Percentiles rank a stretch among this genome's conserved stretches.
Conservation (phyloP, 1,284 basidiomycete genomes). For the Tranzscheliella williamsii region DNA sequence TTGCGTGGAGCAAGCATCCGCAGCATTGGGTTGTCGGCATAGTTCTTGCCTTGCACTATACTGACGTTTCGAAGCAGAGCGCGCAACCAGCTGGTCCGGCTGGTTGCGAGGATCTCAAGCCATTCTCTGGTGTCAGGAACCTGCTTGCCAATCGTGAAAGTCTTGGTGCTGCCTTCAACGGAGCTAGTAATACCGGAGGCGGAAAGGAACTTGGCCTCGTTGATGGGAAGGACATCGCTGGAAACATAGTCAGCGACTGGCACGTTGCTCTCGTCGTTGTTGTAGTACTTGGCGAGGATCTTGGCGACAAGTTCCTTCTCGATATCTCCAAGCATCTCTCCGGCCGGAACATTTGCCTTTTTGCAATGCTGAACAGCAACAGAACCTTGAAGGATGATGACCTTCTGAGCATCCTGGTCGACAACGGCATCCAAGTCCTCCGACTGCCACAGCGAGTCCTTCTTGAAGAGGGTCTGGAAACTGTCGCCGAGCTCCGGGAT, state of each 20-base stretch:
- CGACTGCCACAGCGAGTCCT: constrained; percentile 96
- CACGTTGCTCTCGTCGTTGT: constrained; percentile 75
- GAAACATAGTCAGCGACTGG: constrained; percentile 87
- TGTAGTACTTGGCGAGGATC: constrained; percentile 80
- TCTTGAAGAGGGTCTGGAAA: constrained; percentile 73
- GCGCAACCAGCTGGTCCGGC: constrained; percentile 79
- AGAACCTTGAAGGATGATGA: constrained; percentile 95
- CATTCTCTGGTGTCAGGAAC: constrained; percentile 66
- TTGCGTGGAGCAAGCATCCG: constrained; percentile 81
- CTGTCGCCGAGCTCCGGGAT: constrained; percentile 87
- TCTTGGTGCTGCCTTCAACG: constrained; percentile 65
- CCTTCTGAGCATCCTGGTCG: constrained; percentile 88
- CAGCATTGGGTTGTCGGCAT: constrained; percentile 85
- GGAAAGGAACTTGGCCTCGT: constrained; percentile 62
- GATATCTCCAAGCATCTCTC: constrained; percentile 86
- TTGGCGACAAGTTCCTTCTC: constrained; percentile 76
- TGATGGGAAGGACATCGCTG: constrained; percentile 62
- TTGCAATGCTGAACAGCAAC: constrained; percentile 86
- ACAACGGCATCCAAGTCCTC: constrained; percentile 99
- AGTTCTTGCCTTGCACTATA: constrained; percentile 65
- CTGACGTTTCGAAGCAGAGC: constrained; percentile 81
- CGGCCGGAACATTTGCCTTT: constrained; percentile 89
- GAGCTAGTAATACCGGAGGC: constrained; percentile 65
- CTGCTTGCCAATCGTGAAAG: constrained; percentile 30
- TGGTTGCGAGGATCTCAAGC: constrained; percentile 82